Evolutionary conservation across 495 filamentous ascomycete genomes (phyloP).

Genomic region (Talaromyces liani): DNA sequence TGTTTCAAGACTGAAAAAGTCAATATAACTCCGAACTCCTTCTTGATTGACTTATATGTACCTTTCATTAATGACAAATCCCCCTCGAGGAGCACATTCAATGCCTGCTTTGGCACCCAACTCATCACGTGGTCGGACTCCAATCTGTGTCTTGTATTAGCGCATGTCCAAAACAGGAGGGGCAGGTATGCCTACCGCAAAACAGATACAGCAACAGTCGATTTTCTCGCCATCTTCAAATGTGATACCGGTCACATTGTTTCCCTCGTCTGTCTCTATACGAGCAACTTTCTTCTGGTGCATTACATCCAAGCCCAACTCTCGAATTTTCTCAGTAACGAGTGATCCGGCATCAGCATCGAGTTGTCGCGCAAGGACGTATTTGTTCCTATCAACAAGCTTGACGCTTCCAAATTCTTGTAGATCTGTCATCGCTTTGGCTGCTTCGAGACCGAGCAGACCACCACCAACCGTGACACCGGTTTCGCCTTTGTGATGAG

Average conservation of each 20-base stretch:
- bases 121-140: slow-evolving; percentile 78
- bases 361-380: slow-evolving; percentile 82
- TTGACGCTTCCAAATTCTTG: slow-evolving; percentile 70
- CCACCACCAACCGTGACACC: slow-evolving; percentile 89
- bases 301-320: slow-evolving; percentile 78
- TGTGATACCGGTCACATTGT: slow-evolving; percentile 63
- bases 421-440: slow-evolving; percentile 91
- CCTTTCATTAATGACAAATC: slow-evolving; percentile 66
- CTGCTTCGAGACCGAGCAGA: slow-evolving; percentile 83
- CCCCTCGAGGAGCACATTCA: slow-evolving; percentile 64
- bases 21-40: not conserved
- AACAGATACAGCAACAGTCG: slow-evolving; percentile 79
- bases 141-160: slow-evolving; percentile 45
- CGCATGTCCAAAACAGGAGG: not conserved
- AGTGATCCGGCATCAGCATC: slow-evolving; percentile 77
- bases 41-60: slow-evolving; percentile 11
- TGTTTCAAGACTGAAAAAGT: slow-evolving; percentile 53
- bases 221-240: slow-evolving; percentile 84
- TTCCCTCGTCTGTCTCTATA: slow-evolving; percentile 60
- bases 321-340: slow-evolving; percentile 76
- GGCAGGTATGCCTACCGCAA: slow-evolving; percentile 51
- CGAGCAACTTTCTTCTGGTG: slow-evolving; percentile 68
- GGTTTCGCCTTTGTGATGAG: slow-evolving; percentile 54
- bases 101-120: slow-evolving; percentile 66
- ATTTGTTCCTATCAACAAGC: slow-evolving; percentile 82